Evolutionary conservation across 176 grass and related monocot species (phyloP).

Genomic region (Leersia perrieri): DNA sequence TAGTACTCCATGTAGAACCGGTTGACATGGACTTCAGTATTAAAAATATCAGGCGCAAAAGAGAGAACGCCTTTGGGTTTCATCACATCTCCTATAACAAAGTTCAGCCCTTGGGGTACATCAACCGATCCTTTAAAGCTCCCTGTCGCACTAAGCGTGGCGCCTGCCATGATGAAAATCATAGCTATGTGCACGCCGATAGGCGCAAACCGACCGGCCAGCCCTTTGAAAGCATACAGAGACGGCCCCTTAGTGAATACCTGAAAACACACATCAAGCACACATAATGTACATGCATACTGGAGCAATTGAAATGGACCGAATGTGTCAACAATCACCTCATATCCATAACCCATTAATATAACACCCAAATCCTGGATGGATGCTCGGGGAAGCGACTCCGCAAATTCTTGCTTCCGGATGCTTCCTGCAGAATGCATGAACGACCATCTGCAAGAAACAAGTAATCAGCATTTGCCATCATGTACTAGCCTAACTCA

Average conservation of each 20-base stretch:
- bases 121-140: slow-evolving; percentile 84
- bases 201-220: slow-evolving; percentile 75
- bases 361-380: slow-evolving; percentile 81
- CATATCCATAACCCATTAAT: slow-evolving; percentile 94
- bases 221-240: slow-evolving; percentile 85
- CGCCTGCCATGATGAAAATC: slow-evolving; percentile 93
- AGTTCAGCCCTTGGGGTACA: slow-evolving; percentile 92
- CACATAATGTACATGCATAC: neutral
- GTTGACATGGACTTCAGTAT: slow-evolving; percentile 92
- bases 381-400: slow-evolving; percentile 77
- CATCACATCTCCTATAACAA: slow-evolving; percentile 88
- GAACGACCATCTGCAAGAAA: slow-evolving; percentile 83
- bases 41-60: slow-evolving; percentile 55
- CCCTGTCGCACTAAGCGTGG: slow-evolving; percentile 77
- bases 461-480: neutral
- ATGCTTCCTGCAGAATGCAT: slow-evolving; percentile 61
- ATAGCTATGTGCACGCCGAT: slow-evolving; percentile 91
- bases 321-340: slow-evolving; percentile 44
- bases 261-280: slow-evolving; percentile 37
- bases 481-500: neutral
- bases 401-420: slow-evolving; percentile 69
- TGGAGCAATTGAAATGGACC: neutral
- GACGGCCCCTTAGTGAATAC: slow-evolving; percentile 82
- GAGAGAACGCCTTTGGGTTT: slow-evolving; percentile 72
- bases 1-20: slow-evolving; percentile 98